A percentile compares a stretch with the other conserved stretches of the same genome.
phyloP scores from a whole-genome alignment of 2,329 filamentous ascomycete genomes.

The Apiospora kogelbergensis region DNA sequence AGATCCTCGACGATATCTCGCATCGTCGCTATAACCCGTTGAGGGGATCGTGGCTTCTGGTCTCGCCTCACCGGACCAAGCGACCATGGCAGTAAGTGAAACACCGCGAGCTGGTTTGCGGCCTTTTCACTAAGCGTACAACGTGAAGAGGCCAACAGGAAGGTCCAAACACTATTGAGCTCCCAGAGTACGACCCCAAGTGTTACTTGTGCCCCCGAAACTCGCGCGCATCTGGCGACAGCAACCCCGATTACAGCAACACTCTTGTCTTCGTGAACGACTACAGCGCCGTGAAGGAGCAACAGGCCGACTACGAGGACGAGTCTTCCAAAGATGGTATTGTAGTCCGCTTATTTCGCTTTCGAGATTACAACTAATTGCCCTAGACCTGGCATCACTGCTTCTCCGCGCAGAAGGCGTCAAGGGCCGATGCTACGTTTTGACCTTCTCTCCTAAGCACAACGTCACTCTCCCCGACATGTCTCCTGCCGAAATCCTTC shows the following conservation, averaged over 20 bases:
- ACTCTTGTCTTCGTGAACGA: conserved; percentile 98
- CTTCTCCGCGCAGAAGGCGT: conserved; percentile 83
- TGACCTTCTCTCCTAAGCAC: conserved; percentile 90
- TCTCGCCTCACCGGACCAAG: conserved; percentile 95
- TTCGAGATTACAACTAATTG: neutral
- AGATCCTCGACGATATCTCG: conserved; percentile 90
- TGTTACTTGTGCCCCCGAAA: conserved; percentile 97
- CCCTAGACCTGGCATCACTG: conserved; percentile 69
- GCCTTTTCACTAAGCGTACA: neutral
- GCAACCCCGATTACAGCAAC: conserved; percentile 80
- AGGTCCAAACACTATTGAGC: conserved; percentile 61
- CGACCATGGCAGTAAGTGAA: conserved; percentile 89
- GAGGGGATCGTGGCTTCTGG: conserved; percentile 86
- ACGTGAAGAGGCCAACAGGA: conserved; percentile 73
- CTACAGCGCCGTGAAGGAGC: conserved; percentile 94
- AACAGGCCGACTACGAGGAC: conserved; percentile 74
- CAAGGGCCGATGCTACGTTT: conserved; percentile 93
- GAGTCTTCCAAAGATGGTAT: conserved; percentile 38
- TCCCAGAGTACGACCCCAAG: conserved; percentile 81
- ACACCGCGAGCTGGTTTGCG: neutral
- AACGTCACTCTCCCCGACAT: conserved; percentile 93
- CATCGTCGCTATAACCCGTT: conserved; percentile 93
- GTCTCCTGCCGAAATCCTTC: conserved; percentile 70
- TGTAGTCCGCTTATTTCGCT: neutral
- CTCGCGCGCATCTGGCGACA: conserved; percentile 79